These are phyloP conservation scores for Heterobasidion occidentale DNA, from an alignment of 1,284 basidiomycete species.

Conservation along the genomic window DNA sequence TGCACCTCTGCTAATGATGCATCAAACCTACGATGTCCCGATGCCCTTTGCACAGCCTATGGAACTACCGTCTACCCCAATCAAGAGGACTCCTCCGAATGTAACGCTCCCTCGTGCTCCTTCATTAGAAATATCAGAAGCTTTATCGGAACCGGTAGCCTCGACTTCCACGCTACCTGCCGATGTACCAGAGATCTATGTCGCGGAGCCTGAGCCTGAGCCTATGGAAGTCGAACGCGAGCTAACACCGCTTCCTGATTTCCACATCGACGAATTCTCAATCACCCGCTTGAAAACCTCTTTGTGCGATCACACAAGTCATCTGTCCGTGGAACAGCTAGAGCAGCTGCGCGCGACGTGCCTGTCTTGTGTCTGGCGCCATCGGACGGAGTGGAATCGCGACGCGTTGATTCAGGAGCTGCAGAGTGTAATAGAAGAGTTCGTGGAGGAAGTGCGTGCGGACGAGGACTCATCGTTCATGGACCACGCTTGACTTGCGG, in stretches of 20 bases:
- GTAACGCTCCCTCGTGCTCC: too few relatives aligned
- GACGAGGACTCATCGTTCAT: slow-evolving; percentile 13
- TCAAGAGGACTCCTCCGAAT: too few relatives aligned
- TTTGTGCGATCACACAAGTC: slow-evolving; percentile 44
- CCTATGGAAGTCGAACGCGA: slow-evolving; percentile 47
- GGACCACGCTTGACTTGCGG: neutral
- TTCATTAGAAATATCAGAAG: too few relatives aligned
- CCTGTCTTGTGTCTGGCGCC: slow-evolving; percentile 76
- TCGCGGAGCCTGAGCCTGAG: slow-evolving; percentile 15
- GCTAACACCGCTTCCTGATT: slow-evolving; percentile 61
- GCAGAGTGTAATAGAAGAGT: slow-evolving; percentile 44
- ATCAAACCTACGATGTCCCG: too few relatives aligned
- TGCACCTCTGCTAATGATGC: too few relatives aligned
- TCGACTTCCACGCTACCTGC: neutral
- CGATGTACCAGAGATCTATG: neutral
- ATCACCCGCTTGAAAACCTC: slow-evolving; percentile 37
- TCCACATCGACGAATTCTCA: slow-evolving; percentile 43
- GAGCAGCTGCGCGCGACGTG: slow-evolving; percentile 88
- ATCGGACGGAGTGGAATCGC: slow-evolving; percentile 80
- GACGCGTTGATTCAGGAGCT: slow-evolving; percentile 56
- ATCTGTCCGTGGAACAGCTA: slow-evolving; percentile 79
- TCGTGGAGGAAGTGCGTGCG: slow-evolving; percentile 45
- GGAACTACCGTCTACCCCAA: too few relatives aligned
- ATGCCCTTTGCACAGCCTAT: too few relatives aligned
- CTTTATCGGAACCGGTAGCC: too few relatives aligned